phyloP scores from a whole-genome alignment of 2,329 filamentous ascomycete genomes.

The Nemania sp. region DNA sequence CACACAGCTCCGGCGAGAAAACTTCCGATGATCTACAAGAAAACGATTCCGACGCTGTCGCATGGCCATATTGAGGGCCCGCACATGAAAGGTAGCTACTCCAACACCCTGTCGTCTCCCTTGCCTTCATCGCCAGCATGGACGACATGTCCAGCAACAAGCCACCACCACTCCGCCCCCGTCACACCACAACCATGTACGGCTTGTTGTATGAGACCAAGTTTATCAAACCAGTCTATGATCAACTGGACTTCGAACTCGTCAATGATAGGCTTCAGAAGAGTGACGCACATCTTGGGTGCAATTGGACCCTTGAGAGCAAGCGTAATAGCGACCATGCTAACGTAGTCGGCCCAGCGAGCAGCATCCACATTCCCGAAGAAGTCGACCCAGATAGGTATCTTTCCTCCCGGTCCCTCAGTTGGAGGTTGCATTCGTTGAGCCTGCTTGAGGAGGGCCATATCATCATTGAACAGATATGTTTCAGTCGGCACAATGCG shows the following conservation, averaged over 20 bases:
- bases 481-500: slow-evolving; percentile 59
- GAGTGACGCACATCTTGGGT: slow-evolving; percentile 55
- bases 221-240: slow-evolving; percentile 60
- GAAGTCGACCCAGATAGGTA: slow-evolving; percentile 76
- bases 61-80: background rate
- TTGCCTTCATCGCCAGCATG: slow-evolving; percentile 24
- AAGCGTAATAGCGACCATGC: slow-evolving; percentile 64
- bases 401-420: slow-evolving; percentile 49
- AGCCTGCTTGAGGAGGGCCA: slow-evolving; percentile 47
- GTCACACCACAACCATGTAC: slow-evolving; percentile 48
- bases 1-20: too few species aligned
- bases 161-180: slow-evolving; percentile 71
- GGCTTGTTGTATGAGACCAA: slow-evolving; percentile 55
- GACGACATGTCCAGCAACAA: slow-evolving; percentile 52
- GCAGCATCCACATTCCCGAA: slow-evolving; percentile 61
- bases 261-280: slow-evolving; percentile 63
- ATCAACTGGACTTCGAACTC: slow-evolving; percentile 65
- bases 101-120: background rate
- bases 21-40: too few species aligned
- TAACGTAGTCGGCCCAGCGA: slow-evolving; percentile 68
- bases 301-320: slow-evolving; percentile 65
- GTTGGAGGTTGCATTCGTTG: slow-evolving; percentile 47
- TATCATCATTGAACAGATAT: slow-evolving; percentile 62
- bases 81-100: background rate
- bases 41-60: background rate